A percentile compares a stretch with the other conserved stretches of the same genome.
These are phyloP conservation scores for Inga laurina DNA, from an alignment of 306 rosid species.

Conservation along the genomic window DNA sequence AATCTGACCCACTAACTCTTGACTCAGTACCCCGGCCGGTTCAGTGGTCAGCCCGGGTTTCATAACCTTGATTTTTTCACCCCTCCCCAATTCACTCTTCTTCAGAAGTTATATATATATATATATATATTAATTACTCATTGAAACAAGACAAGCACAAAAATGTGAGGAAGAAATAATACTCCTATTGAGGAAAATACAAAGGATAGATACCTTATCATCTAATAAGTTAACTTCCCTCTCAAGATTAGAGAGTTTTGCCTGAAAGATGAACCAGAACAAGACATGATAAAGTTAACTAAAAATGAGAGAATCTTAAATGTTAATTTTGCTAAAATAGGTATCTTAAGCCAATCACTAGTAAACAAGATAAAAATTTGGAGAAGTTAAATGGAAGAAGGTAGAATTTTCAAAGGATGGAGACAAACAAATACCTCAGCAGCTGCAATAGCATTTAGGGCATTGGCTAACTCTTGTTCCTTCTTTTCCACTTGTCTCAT, in stretches of 20 bases:
- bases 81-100: too few relatives aligned
- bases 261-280: not conserved
- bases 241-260: not conserved
- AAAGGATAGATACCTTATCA: not conserved
- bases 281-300: not conserved
- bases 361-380: too few relatives aligned
- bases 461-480: not conserved
- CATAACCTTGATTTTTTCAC: too few relatives aligned
- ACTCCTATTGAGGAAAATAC: not conserved
- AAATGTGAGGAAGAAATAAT: not conserved
- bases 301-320: not conserved
- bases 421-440: not conserved
- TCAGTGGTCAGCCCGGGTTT: too few relatives aligned
- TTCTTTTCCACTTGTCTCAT: not conserved
- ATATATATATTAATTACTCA: too few relatives aligned
- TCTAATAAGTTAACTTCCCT: not conserved
- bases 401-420: not conserved
- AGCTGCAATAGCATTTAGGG: not conserved
- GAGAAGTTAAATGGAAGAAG: not conserved
- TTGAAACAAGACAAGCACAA: not conserved
- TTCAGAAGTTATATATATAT: too few relatives aligned
- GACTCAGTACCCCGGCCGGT: too few relatives aligned
- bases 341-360: not conserved
- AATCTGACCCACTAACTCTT: too few relatives aligned
- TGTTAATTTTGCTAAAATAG: too few relatives aligned